These are phyloP conservation scores for Aquilaria sinensis DNA, from an alignment of 345 rosid species.

Conservation along the genomic window DNA sequence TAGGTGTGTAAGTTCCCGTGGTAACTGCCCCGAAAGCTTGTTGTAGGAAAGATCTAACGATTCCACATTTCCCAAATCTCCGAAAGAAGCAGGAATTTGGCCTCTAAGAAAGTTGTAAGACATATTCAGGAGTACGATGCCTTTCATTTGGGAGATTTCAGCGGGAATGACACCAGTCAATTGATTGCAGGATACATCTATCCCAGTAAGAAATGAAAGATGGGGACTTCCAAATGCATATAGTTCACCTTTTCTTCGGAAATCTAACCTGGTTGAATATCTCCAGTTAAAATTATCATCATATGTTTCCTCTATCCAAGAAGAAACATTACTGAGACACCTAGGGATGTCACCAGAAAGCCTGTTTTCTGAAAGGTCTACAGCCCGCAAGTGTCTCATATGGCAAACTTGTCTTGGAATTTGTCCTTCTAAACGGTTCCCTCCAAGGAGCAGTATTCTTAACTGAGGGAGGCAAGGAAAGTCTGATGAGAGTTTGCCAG, in stretches of 20 bases:
- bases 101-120: constrained; percentile 13
- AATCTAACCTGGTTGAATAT: background rate
- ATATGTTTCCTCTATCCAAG: background rate
- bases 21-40: background rate
- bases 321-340: constrained; percentile 11
- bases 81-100: constrained; percentile 3
- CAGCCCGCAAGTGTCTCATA: background rate
- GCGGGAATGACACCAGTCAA: constrained; percentile 15
- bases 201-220: background rate
- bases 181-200: constrained; percentile 12
- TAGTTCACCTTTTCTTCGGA: background rate
- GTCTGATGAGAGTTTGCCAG: constrained; percentile 13
- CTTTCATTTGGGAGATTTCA: background rate
- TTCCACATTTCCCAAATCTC: rapidly evolving
- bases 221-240: background rate
- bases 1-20: background rate
- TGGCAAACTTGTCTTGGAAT: constrained; percentile 11
- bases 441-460: background rate
- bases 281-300: background rate
- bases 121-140: rapidly evolving
- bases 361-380: constrained; percentile 11
- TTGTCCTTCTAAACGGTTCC: constrained; percentile 7
- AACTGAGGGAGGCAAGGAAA: background rate
- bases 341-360: constrained; percentile 16
- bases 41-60: constrained; percentile 10